Percentiles rank a stretch among this genome's conserved stretches.
Conservation (phyloP, 2,329 filamentous ascomycete species). For the Chalaropsis thielavioides region DNA sequence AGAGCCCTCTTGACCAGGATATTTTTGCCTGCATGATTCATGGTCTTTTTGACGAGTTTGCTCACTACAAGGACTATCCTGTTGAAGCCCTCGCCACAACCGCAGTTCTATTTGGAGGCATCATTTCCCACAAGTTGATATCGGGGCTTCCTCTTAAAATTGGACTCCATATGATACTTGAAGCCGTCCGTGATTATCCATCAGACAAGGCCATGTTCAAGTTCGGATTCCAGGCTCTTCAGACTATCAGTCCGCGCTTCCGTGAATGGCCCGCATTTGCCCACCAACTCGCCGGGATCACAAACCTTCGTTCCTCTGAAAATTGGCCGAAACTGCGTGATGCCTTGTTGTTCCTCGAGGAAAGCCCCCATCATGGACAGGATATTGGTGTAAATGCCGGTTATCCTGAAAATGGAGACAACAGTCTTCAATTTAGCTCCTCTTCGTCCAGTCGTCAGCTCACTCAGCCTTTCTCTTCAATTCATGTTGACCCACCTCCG, state of each 20-base stretch:
- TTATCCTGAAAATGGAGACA: constrained; percentile 4
- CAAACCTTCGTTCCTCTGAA: constrained; percentile 68
- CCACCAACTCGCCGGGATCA: constrained; percentile 66
- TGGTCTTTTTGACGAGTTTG: constrained; percentile 92
- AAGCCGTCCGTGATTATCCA: constrained; percentile 74
- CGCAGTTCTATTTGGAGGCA: constrained; percentile 88
- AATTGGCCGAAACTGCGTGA: constrained; percentile 49
- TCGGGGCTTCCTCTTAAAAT: constrained; percentile 83
- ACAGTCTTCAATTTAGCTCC: constrained; percentile 23
- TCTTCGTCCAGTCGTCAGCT: constrained; percentile 38
- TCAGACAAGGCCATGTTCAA: constrained; percentile 91
- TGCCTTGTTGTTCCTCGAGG: constrained; percentile 11
- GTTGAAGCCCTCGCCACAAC: constrained; percentile 92
- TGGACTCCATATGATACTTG: constrained; percentile 93
- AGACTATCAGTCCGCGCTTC: constrained; percentile 72
- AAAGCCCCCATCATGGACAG: constrained; percentile 1
- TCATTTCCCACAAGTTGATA: constrained; percentile 86
- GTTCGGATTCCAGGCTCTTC: constrained; percentile 86
- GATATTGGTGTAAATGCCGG: background rate
- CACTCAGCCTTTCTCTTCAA: constrained; percentile 57
- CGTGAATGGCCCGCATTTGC: constrained; percentile 95
- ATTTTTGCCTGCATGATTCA: constrained; percentile 98
- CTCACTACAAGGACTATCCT: constrained; percentile 88
- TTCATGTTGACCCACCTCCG: constrained; percentile 59
- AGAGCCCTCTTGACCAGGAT: constrained; percentile 73